phyloP scores from a whole-genome alignment of 2,329 filamentous ascomycete species.

The Colletotrichum kahawae region DNA sequence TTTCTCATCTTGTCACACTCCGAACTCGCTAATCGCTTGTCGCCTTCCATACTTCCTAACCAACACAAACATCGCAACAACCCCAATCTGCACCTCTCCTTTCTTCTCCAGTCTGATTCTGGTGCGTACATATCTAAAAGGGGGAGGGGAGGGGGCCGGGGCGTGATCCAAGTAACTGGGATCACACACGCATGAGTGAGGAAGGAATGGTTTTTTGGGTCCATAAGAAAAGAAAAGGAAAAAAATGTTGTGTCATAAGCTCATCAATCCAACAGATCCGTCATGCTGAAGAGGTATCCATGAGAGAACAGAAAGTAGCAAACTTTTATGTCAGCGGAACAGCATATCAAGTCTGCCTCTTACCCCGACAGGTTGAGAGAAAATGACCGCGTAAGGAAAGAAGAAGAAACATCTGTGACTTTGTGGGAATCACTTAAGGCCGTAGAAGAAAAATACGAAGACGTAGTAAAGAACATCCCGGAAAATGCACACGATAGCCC shows the following conservation, averaged over 20 bases:
- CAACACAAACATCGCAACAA: not conserved
- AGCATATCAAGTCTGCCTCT: conserved; percentile 21
- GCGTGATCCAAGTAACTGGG: not conserved
- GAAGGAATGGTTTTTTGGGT: not conserved
- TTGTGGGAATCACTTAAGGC: conserved; percentile 22
- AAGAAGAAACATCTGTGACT: conserved; percentile 13
- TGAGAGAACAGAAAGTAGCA: conserved; percentile 23
- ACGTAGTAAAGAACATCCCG: conserved; percentile 6
- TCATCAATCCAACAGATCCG: conserved; percentile 23
- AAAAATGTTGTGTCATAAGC: conserved; percentile 7
- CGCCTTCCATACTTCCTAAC: not conserved
- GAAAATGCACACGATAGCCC: conserved; percentile 15
- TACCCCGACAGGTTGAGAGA: conserved; percentile 17
- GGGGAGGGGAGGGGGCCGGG: not conserved
- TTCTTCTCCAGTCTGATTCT: not conserved
- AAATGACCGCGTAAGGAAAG: conserved; percentile 18
- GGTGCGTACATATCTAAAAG: not conserved
- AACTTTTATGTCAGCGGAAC: conserved; percentile 19
- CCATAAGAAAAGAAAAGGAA: not conserved
- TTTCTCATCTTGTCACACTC: not conserved
- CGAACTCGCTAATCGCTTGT: not conserved
- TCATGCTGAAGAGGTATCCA: conserved; percentile 25
- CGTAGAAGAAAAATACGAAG: conserved; percentile 17
- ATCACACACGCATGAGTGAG: not conserved
- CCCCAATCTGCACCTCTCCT: not conserved